Evolutionary conservation across 2,329 filamentous ascomycete genomes (phyloP), one percentile per base, ranked within the genome.

Genomic region (Xylaria sp.): DNA sequence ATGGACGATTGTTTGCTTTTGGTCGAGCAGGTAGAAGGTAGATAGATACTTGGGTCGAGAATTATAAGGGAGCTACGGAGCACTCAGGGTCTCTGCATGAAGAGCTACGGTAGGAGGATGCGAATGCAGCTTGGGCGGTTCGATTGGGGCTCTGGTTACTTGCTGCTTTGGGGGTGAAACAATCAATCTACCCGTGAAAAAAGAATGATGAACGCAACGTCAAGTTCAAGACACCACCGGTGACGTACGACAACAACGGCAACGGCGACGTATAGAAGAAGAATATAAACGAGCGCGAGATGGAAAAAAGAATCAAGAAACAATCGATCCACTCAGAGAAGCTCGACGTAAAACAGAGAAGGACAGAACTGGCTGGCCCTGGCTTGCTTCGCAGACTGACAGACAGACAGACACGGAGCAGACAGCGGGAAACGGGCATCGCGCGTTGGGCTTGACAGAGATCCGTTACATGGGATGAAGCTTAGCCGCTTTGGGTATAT

Each of bases 11-110:
- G 61, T 51, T 54, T 62, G 58, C 36, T 9, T 56, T 30, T 65
- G 36, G n/a, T n/a, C 58, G 54, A 42, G 54, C 54, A 14, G 47
- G 11, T 36, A 36, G 34, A 36, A 8, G 11, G 34, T 36, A 36
- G 34, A 9, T 34, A 34, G 32, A 63, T 57, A 48, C 57, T 32
- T 61, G 67, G 60, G 63, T 57, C 51, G 51, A 66, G 47, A 63
- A 56, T 36, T 63, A 42, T 54, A 42, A 58, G 57, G 57, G 60
- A 42, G 55, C 58, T 61, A 56, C 53, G 54, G 51, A 68, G 65
- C 47, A 32, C 42, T 67, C 64, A 61, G 66, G 60, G 58, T 42
- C 67, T 62, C 58, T 66, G 69, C 69, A 70, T 69, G 47, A 50
- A 47, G 51, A 69, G 55, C 50, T 57, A 56, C 27, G 36, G 53